phyloP scores from a whole-genome alignment of 1,139 yeast genomes.

The Lodderomyces margitis region DNA sequence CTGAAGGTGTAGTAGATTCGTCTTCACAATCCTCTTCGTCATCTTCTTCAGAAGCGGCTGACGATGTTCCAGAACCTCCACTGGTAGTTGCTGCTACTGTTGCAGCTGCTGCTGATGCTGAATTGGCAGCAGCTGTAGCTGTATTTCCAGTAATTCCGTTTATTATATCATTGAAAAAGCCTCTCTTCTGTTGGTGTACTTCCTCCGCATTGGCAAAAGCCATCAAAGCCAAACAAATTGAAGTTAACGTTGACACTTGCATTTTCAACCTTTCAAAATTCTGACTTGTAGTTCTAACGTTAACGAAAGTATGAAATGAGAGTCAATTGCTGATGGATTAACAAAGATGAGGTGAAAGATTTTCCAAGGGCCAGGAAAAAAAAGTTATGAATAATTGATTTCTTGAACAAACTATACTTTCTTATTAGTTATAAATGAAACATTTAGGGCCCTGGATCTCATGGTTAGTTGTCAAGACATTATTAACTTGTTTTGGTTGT shows the following conservation, averaged over 20 bases:
- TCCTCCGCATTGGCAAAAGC: constrained; percentile 14
- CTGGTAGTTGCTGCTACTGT: constrained; percentile 10
- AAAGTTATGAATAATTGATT: not conserved
- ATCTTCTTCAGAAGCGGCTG: constrained; percentile 8
- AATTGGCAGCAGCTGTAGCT: constrained; percentile 15
- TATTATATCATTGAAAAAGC: constrained; percentile 15
- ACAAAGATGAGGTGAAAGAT: not conserved
- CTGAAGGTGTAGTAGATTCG: constrained; percentile 3
- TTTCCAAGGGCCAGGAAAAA: not conserved
- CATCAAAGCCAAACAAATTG: constrained; percentile 12
- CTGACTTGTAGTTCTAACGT: constrained; percentile 3
- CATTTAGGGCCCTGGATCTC: constrained; percentile 1
- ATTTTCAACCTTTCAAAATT: constrained; percentile 4
- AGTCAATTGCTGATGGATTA: not conserved
- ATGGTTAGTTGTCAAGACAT: not conserved
- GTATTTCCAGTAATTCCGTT: constrained; percentile 7
- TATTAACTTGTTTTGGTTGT: constrained; percentile 2
- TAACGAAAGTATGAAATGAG: constrained; percentile 5
- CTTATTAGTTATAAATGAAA: constrained; percentile 1
- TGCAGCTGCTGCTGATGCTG: constrained; percentile 12
- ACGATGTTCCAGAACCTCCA: not conserved
- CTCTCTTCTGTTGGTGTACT: constrained; percentile 11
- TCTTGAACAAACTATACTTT: constrained; percentile 1
- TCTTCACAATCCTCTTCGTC: constrained; percentile 5
- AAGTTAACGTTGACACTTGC: constrained; percentile 12